Conservation (phyloP, 2,329 filamentous ascomycete genomes). For the Pseudogymnoascus sp. region DNA sequence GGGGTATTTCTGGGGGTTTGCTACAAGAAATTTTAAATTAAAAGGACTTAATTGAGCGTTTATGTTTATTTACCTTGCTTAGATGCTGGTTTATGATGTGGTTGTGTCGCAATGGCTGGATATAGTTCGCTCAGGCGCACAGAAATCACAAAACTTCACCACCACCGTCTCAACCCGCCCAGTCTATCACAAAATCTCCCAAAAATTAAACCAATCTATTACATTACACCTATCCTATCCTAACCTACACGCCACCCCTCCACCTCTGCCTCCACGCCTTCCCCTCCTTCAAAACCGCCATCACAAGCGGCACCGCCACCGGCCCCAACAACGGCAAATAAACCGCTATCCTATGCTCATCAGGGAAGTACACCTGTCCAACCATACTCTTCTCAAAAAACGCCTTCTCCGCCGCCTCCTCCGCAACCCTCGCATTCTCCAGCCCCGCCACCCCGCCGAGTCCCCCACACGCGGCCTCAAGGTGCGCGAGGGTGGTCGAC, state of each 20-base stretch:
- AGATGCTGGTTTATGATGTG: background rate
- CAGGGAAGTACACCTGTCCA: slow-evolving; percentile 94
- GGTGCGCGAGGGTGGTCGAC: slow-evolving; percentile 65
- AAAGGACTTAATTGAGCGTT: background rate
- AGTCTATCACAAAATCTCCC: background rate
- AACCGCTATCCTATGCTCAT: slow-evolving; percentile 96
- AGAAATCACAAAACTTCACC: background rate
- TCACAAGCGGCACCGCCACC: slow-evolving; percentile 78
- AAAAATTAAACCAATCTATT: background rate
- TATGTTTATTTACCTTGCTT: background rate
- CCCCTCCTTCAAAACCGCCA: slow-evolving; percentile 75
- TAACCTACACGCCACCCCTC: slow-evolving; percentile 9
- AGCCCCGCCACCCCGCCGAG: slow-evolving; percentile 61
- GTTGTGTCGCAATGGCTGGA: background rate
- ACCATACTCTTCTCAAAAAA: slow-evolving; percentile 99
- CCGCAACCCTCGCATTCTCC: slow-evolving; percentile 73
- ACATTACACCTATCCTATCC: background rate
- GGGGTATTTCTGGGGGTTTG: too few relatives aligned
- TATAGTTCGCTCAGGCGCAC: background rate
- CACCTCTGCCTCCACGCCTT: slow-evolving; percentile 37
- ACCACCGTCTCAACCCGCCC: background rate
- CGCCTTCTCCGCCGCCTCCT: slow-evolving; percentile 80
- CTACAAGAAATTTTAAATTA: too few relatives aligned
- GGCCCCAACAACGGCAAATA: slow-evolving; percentile 88
- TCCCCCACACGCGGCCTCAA: slow-evolving; percentile 67